Base-by-base conservation (phyloP, 371 early-diverging fungal species). In the Mortierella sp. region DNA sequence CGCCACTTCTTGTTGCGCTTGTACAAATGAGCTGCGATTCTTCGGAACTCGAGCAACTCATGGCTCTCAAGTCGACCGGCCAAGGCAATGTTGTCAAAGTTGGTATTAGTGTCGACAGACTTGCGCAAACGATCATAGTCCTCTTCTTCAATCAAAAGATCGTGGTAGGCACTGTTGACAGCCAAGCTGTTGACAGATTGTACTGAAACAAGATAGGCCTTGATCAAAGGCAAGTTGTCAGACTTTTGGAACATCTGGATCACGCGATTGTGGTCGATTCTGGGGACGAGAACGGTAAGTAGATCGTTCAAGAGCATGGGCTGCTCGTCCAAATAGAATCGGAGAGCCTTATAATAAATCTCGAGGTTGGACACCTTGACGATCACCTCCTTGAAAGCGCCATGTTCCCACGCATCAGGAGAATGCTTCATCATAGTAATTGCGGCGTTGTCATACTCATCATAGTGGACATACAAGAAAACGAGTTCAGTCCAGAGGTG, bases 401-500 rank as follows among this genome's bases (percentile, higher is more conserved):
- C 87, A 73, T 99, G 99, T 71, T 99, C 99, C 93, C 94, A 99
- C 22, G 98, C 95, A 72, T 94, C 95, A 8, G 89, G 85, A 10
- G 97, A 91, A 80, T 98, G 96, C 56, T 91, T 89, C 91, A 98
- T 99, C 87, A 98, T 96, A 35, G 96, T 93, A 69, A 91, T 86
- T 1, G 95, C 94, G 8, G 98, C 99, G 76, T 98, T 99, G 86
- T 99, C 99, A 80, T 90, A 95, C 85, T 99, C 98, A 68, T 98
- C 99, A 81, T 98, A 97, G 83, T 99, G 96, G 40, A 96, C 95
- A 86, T 97, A 98, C 71, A 98, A 82, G 89, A 97, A 98, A 47
- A 97, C 98, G 31, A 98, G 89, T 85, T 98, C 97, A 17, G 94
- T 89, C 98, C 98, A 99, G 75, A 98, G 86, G 72, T 98, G 99